These are phyloP conservation scores for Pholiota adiposa DNA, from an alignment of 1,284 basidiomycete genomes.

Conservation along the genomic window DNA sequence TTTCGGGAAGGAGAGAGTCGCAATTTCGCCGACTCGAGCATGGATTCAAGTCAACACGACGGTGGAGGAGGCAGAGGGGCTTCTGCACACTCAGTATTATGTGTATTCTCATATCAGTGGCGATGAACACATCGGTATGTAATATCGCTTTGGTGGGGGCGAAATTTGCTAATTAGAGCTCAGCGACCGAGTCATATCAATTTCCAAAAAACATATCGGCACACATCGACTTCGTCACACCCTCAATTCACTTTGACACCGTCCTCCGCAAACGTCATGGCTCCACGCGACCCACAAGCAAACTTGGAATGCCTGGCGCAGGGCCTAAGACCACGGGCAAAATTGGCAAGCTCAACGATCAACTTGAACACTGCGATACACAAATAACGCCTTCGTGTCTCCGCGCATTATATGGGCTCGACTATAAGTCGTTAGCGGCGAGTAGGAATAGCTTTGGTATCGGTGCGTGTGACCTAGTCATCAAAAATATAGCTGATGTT, in stretches of 20 bases:
- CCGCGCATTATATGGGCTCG: conserved; percentile 42
- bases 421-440: conserved; percentile 35
- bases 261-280: conserved; percentile 31
- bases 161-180: background rate
- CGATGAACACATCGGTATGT: conserved; percentile 39
- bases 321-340: conserved; percentile 33
- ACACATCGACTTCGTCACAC: conserved; percentile 52
- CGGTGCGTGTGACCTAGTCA: conserved; percentile 31
- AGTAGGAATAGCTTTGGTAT: conserved; percentile 45
- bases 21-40: conserved; percentile 35
- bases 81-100: conserved; percentile 50
- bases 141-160: background rate
- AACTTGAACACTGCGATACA: conserved; percentile 41
- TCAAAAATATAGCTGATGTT: background rate
- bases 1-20: conserved; percentile 35
- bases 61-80: conserved; percentile 46
- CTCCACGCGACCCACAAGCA: conserved; percentile 23
- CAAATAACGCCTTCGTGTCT: conserved; percentile 46
- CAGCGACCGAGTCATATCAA: conserved; percentile 49
- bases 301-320: conserved; percentile 34
- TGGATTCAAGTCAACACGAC: conserved; percentile 52
- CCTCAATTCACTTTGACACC: conserved; percentile 51
- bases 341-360: conserved; percentile 24
- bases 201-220: conserved; percentile 46
- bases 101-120: conserved; percentile 45